phyloP scores from a whole-genome alignment of 2,329 filamentous ascomycete genomes.

The Botrytis fabae region DNA sequence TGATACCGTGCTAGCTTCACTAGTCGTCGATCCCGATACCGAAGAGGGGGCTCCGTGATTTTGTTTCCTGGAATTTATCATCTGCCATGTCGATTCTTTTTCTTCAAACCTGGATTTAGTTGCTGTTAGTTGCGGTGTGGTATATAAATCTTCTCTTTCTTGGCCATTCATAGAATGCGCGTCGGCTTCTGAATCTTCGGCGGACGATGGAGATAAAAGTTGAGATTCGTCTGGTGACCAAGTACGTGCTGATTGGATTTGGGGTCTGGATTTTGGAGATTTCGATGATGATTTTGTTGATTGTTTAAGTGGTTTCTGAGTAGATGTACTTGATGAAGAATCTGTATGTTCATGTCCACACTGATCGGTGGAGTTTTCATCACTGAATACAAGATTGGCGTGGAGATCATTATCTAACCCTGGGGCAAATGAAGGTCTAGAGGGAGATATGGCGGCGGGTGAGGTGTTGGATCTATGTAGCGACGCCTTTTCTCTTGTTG shows the following conservation, averaged over 20 bases:
- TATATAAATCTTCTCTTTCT: not conserved
- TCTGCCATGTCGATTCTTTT: conserved; percentile 35
- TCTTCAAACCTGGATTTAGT: conserved; percentile 29
- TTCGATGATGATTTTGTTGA: conserved; percentile 16
- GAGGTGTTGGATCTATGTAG: conserved; percentile 55
- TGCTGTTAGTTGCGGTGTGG: conserved; percentile 17
- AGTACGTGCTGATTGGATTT: conserved; percentile 17
- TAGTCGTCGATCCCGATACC: conserved; percentile 25
- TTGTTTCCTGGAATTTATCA: conserved; percentile 28
- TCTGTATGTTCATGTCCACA: conserved; percentile 7
- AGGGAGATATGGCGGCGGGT: conserved; percentile 51
- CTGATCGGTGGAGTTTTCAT: not conserved
- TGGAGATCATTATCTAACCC: conserved; percentile 31
- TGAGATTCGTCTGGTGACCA: conserved; percentile 34
- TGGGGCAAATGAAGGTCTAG: conserved; percentile 41
- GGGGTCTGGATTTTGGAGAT: conserved; percentile 11
- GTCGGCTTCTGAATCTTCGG: conserved; percentile 25
- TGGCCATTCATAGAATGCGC: not conserved
- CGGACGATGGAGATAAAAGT: conserved; percentile 31
- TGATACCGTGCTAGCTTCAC: conserved; percentile 24
- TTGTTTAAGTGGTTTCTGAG: not conserved
- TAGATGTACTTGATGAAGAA: conserved; percentile 13
- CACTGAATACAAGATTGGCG: conserved; percentile 26
- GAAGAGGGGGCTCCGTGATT: conserved; percentile 22
- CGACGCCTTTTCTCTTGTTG: conserved; percentile 19